phyloP scores from a whole-genome alignment of 1,139 yeast species.

The Suhomyces atakaporum region DNA sequence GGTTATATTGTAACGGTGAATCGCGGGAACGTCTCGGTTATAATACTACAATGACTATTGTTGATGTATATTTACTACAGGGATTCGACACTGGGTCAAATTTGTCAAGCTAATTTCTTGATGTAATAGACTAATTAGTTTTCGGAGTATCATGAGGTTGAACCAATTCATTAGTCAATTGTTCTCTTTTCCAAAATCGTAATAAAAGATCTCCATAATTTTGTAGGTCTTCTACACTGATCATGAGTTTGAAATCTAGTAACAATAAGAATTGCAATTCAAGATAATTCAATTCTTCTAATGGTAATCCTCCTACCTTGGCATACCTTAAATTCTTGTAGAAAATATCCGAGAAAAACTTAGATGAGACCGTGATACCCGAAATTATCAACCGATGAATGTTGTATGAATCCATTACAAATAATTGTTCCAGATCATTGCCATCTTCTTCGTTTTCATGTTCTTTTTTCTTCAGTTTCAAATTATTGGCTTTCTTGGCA shows the following conservation, averaged over 20 bases:
- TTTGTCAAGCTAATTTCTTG: no score
- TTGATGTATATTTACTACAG: no score
- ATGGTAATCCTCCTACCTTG: constrained; percentile 94
- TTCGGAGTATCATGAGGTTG: constrained; percentile 8
- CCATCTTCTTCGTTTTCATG: constrained; percentile 14
- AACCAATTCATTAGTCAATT: constrained; percentile 41
- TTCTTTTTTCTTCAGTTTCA: constrained; percentile 30
- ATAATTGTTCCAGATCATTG: constrained; percentile 54
- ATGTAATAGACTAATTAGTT: constrained; percentile 9
- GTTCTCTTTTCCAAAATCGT: constrained; percentile 80
- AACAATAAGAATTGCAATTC: constrained; percentile 86
- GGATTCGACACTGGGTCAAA: no score
- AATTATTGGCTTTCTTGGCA: constrained; percentile 78
- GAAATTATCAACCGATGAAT: constrained; percentile 92
- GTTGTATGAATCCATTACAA: constrained; percentile 95
- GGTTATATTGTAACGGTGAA: no score
- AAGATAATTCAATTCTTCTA: constrained; percentile 88
- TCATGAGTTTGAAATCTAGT: constrained; percentile 84
- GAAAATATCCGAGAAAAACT: constrained; percentile 93
- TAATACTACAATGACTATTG: no score
- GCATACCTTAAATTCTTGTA: constrained; percentile 96
- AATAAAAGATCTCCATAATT: constrained; percentile 84
- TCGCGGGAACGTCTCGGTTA: no score
- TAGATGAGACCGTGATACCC: constrained; percentile 95
- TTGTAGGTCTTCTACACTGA: constrained; percentile 87